A percentile compares a stretch with the other conserved stretches of the same genome.
These are phyloP conservation scores for Alternaria conjuncta DNA, from an alignment of 2,329 filamentous ascomycete species.

Conservation along the genomic window DNA sequence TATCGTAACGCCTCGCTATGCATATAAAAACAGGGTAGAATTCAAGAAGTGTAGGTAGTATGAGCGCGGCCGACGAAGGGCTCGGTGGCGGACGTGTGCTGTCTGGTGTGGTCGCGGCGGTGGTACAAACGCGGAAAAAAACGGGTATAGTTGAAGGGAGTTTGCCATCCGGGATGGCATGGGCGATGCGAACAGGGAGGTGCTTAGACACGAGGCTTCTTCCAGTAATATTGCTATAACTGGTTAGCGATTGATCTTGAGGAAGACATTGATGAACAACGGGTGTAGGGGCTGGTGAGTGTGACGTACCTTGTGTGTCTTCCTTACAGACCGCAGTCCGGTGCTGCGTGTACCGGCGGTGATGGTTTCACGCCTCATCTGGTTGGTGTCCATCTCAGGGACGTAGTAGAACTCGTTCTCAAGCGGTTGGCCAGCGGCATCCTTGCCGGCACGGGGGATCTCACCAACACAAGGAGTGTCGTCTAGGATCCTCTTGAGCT, in stretches of 20 bases:
- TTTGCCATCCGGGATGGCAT: neutral
- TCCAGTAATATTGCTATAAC: slow-evolving; percentile 73
- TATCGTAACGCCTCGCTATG: slow-evolving; percentile 51
- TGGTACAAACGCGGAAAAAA: neutral
- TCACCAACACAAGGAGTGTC: slow-evolving; percentile 81
- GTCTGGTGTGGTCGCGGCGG: neutral
- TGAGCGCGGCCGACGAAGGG: neutral
- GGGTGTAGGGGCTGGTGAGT: neutral
- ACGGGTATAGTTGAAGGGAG: neutral
- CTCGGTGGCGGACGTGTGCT: neutral
- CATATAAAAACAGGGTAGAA: slow-evolving; percentile 22
- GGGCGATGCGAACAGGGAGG: neutral
- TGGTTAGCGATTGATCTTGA: slow-evolving; percentile 13
- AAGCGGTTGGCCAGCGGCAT: slow-evolving; percentile 89
- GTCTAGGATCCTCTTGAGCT: slow-evolving; percentile 75
- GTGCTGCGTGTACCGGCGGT: slow-evolving; percentile 87
- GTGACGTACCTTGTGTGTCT: slow-evolving; percentile 87
- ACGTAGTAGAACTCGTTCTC: slow-evolving; percentile 99
- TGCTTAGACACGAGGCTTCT: slow-evolving; percentile 58
- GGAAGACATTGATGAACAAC: neutral
- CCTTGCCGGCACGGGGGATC: slow-evolving; percentile 89
- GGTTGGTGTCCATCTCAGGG: slow-evolving; percentile 82
- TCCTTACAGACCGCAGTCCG: slow-evolving; percentile 85
- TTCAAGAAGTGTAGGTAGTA: neutral
- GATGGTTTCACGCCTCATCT: slow-evolving; percentile 78